Conservation (phyloP, 2,329 filamentous ascomycete genomes). For the Venturia effusa region DNA sequence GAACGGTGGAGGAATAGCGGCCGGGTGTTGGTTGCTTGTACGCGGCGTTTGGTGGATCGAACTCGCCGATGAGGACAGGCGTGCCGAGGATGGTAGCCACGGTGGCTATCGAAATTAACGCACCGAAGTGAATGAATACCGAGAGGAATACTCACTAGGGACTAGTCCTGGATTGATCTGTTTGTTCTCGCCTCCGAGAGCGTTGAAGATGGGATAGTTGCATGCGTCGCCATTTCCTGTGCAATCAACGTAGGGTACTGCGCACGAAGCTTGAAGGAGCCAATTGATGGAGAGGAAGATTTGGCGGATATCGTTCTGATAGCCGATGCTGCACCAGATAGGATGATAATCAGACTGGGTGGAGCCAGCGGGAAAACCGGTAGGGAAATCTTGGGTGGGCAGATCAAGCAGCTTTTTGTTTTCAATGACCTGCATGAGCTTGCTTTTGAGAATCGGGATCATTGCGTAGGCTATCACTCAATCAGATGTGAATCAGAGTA, state of each 20-base stretch:
- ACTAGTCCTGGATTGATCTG: background rate
- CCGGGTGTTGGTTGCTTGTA: background rate
- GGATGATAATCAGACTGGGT: background rate
- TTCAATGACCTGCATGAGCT: background rate
- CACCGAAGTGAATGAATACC: no score
- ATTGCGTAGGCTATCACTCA: background rate
- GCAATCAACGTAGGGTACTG: background rate
- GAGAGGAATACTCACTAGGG: background rate
- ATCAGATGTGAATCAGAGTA: background rate
- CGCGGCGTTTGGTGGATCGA: background rate
- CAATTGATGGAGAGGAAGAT: background rate
- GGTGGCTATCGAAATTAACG: background rate
- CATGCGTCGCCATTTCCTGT: background rate
- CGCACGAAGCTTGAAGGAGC: background rate
- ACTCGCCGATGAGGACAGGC: background rate
- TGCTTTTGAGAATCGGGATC: background rate
- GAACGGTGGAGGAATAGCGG: background rate
- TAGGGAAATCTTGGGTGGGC: background rate
- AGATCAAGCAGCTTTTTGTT: background rate
- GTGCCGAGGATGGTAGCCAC: background rate
- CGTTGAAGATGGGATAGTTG: background rate
- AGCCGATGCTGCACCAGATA: background rate
- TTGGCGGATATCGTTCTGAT: background rate
- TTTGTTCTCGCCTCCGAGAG: background rate
- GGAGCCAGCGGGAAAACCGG: background rate